Percentiles rank a stretch among this genome's conserved stretches.
Evolutionary conservation across 1,284 basidiomycete species (phyloP).

Genomic region (Entoloma clypeatum): DNA sequence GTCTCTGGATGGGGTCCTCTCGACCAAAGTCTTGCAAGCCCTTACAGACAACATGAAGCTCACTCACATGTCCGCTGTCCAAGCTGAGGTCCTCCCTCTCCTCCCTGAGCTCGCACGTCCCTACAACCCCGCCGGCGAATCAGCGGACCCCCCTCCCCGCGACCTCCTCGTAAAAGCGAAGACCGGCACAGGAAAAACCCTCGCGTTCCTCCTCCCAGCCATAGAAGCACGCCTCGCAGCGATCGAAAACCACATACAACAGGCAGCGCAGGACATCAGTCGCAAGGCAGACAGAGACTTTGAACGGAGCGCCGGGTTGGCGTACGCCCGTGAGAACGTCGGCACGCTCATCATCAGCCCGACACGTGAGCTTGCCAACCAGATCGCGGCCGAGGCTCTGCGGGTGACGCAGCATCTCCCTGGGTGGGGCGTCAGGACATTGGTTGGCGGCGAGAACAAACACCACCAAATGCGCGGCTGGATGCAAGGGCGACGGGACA

Average conservation of each 20-base stretch:
- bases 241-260: conserved; percentile 39
- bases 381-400: conserved; percentile 86
- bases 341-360: conserved; percentile 89
- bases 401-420: conserved; percentile 65
- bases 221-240: conserved; percentile 70
- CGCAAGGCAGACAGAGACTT: conserved; percentile 30
- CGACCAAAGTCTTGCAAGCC: conserved; percentile 51
- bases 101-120: conserved; percentile 57
- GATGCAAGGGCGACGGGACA: conserved; percentile 66
- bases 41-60: conserved; percentile 67
- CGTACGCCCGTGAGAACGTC: conserved; percentile 45
- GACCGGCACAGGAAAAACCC: conserved; percentile 92
- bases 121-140: conserved; percentile 34
- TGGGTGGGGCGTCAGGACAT: conserved; percentile 68
- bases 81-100: conserved; percentile 73
- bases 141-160: conserved; percentile 30
- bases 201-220: conserved; percentile 88
- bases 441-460: conserved; percentile 81
- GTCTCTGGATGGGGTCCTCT: conserved; percentile 30
- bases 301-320: conserved; percentile 30
- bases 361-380: conserved; percentile 91
- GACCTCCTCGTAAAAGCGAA: conserved; percentile 83
- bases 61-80: conserved; percentile 79
- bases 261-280: conserved; percentile 40
- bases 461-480: conserved; percentile 66